Evolutionary conservation across 257 asterid species (phyloP), one percentile per base, ranked within the genome.

Genomic region (Nicotiana otophora): DNA sequence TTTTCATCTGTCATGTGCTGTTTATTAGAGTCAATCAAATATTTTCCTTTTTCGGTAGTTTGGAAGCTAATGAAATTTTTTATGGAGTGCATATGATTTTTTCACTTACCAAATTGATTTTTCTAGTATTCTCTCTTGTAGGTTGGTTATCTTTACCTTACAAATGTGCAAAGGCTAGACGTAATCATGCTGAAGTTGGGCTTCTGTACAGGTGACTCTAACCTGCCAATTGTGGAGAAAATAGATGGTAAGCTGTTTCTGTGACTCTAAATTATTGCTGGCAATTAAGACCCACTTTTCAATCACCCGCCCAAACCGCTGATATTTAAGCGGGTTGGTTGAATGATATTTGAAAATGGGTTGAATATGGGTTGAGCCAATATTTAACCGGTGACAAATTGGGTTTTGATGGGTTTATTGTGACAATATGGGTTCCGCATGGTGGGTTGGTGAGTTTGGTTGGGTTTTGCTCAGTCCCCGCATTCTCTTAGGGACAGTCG

Each of bases 131-230:
- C 78, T 83, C 77, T 70, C 36, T 75, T 85, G 84, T 84, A 96
- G 99, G 87, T 94, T 86, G 99, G 99, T 81, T 93, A 92, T 89
- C 87, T 94, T 81, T 96, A 96, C 89, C 93, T 96, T 79, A 96
- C 97, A 81, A 91, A 96, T 84, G 89, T 81, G 83, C 88, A 87
- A 33, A 92, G 98, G 83, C 89, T 96, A 80, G 94, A 96, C 33
- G 90, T 93, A 87, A 84, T 96, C 86, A 94, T 96, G 98, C 87
- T 89, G 83, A 90, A 89, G 84, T 89, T 96, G 82, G 99, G 99
- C 81, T 96, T 96, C 83, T 89, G 91, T 8, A 70, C 60, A 8
- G 97, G 92, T 72, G 81, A 87, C 78, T 91, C 95, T 34, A 81
- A 87, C 64, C 86, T 87, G 75, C 77, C 86, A 81, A 83, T 85